phyloP scores from a whole-genome alignment of 75 land plant genomes.

The Adiantum capillusveneris region DNA sequence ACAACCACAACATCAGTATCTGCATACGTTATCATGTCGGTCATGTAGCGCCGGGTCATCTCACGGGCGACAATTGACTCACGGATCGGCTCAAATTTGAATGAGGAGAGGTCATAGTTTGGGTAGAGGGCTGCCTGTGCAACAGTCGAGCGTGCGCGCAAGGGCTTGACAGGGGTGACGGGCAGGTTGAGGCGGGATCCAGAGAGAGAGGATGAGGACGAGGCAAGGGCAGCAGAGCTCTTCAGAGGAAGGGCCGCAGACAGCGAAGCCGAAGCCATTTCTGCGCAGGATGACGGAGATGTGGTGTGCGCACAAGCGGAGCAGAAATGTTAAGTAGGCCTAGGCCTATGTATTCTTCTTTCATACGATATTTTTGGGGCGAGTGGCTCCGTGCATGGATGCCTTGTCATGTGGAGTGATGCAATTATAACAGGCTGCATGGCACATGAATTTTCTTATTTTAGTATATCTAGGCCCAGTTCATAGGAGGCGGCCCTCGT shows the following conservation, averaged over 20 bases:
- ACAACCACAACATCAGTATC: slow-evolving; percentile 93
- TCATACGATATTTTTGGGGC: no score
- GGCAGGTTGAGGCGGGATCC: background rate
- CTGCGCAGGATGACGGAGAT: no score
- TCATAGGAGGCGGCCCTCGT: no score
- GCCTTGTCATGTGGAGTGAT: no score
- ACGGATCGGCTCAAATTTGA: slow-evolving; percentile 78
- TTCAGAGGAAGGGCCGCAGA: background rate
- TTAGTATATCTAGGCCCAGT: no score
- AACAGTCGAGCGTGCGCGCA: no score
- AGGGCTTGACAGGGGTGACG: background rate
- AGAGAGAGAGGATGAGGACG: background rate
- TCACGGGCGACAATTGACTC: slow-evolving; percentile 92
- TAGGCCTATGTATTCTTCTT: no score
- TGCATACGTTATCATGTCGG: slow-evolving; percentile 90
- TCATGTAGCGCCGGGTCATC: slow-evolving; percentile 99
- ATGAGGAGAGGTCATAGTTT: slow-evolving; percentile 49
- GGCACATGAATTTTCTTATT: no score
- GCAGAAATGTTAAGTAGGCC: no score
- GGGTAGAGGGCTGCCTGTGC: slow-evolving; percentile 16
- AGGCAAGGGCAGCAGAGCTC: slow-evolving; percentile 14
- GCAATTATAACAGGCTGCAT: no score
- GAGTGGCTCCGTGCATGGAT: no score
- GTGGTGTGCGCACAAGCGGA: no score
- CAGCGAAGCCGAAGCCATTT: background rate